Base-by-base conservation (phyloP, 768 basidiomycete genomes). In the Pleurotus giganteus region DNA sequence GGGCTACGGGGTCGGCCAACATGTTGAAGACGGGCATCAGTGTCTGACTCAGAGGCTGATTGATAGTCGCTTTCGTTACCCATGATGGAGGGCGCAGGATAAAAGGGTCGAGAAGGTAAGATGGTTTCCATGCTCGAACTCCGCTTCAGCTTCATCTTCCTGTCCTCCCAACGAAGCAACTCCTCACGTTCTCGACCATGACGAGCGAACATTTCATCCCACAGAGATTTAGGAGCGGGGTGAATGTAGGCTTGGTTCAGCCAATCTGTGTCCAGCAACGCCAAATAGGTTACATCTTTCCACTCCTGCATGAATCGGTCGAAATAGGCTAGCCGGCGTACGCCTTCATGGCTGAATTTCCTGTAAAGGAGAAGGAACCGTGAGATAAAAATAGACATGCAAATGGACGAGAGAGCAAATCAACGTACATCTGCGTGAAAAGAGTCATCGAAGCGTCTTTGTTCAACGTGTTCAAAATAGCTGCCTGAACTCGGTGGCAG, bases 261-360 rank as follows among this genome's bases (percentile, higher is more conserved):
- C 83, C 83, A 86, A 42, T 87, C 85, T 0, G 81, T 85, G 43
- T 79, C 84, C 50, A 88, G 65, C 59, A 88, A 73, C 5, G 77
- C 84, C 29, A 86, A 67, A 59, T 81, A 80, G 1, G 81, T 83
- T 23, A 81, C 78, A 56, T 86, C 83, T 58, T 77, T 83, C 82
- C 82, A 86, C 43, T 74, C 68, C 1, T 61, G 51, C 1, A 71
- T 71, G 53, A 76, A 57, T 4, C 74, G 70, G 57, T 76, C 76
- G 61, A 66, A 79, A 52, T 83, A 79, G 0, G 80, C 74, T 41
- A 80, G 75, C 28, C 86, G 79, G 39, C 79, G 77, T 7, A 74
- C 80, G 43, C 88, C 88, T 67, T 90, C 88, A 56, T 84, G 79
- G 5, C 66, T 65, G 62, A 90, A 88, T 7, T 82, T 81, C 53